phyloP scores from a whole-genome alignment of 2,329 filamentous ascomycete genomes.

The Daldinia sp. region DNA sequence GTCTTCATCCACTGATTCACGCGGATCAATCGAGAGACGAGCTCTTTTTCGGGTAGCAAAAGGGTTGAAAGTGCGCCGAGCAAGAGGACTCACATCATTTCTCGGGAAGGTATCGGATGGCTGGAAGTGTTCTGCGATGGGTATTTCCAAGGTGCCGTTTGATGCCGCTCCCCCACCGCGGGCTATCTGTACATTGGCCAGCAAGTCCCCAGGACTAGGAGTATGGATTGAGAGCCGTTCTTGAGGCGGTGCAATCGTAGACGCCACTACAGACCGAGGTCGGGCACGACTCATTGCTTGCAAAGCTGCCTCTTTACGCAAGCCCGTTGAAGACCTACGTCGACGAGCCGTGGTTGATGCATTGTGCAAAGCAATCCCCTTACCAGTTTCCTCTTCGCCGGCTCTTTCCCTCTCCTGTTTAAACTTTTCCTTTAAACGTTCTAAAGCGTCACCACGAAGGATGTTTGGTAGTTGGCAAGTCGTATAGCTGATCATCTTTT shows the following conservation, averaged over 20 bases:
- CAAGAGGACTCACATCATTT: conserved; percentile 60
- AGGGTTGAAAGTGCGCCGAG: conserved; percentile 66
- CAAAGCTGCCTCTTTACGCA: conserved; percentile 83
- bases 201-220: conserved; percentile 79
- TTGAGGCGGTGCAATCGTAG: conserved; percentile 56
- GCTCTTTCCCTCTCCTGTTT: conserved; percentile 84
- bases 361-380: conserved; percentile 96
- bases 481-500: conserved; percentile 93
- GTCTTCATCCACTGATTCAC: conserved; percentile 90
- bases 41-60: conserved; percentile 65
- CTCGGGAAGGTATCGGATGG: conserved; percentile 50
- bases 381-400: conserved; percentile 82
- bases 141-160: conserved; percentile 49
- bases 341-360: conserved; percentile 71
- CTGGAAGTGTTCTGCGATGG: conserved; percentile 47
- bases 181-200: conserved; percentile 81
- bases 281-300: conserved; percentile 71
- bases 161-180: conserved; percentile 66
- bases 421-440: conserved; percentile 93
- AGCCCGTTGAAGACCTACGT: conserved; percentile 76
- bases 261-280: conserved; percentile 58
- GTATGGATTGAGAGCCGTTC: conserved; percentile 60
- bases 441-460: conserved; percentile 83
- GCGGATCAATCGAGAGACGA: conserved; percentile 70
- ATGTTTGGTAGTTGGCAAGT: conserved; percentile 92